Conservation (phyloP, 345 rosid genomes). For the Hibiscus tridactylites region DNA sequence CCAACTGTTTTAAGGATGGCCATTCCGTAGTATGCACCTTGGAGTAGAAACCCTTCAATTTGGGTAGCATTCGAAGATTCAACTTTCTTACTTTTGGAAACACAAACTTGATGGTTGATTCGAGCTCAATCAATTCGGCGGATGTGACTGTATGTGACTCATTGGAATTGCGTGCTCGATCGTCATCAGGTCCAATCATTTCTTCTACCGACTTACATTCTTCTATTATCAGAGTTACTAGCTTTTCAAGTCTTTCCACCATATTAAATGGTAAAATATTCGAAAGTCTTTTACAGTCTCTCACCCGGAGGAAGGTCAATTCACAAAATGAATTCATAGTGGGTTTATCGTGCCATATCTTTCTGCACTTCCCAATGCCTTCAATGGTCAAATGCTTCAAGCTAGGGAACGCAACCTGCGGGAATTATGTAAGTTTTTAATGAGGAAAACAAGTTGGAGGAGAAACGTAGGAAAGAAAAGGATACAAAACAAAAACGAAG, state of each 20-base stretch:
- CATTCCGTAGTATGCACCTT: slow-evolving; percentile 6
- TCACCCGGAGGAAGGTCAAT: background rate
- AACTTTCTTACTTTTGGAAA: background rate
- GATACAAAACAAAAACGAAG: too few species aligned
- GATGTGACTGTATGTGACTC: background rate
- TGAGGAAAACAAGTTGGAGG: background rate
- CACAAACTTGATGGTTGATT: background rate
- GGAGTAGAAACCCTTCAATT: slow-evolving; percentile 2
- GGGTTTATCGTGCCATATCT: background rate
- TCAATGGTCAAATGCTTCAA: fast-evolving
- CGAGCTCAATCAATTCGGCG: background rate
- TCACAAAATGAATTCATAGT: background rate
- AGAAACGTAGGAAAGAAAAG: too few species aligned
- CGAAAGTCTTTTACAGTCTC: background rate
- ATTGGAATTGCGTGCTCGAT: background rate
- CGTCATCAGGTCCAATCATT: background rate
- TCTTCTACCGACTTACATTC: background rate
- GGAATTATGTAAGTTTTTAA: too few species aligned
- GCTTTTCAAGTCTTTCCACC: background rate
- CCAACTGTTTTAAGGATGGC: background rate
- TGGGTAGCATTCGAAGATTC: background rate
- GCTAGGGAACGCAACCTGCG: background rate
- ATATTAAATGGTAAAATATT: background rate
- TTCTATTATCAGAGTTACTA: background rate
- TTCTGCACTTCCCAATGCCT: background rate